Evolutionary conservation across 2,329 filamentous ascomycete genomes (phyloP), one percentile per base, ranked within the genome.

Genomic region (Colletotrichum echinochloae): DNA sequence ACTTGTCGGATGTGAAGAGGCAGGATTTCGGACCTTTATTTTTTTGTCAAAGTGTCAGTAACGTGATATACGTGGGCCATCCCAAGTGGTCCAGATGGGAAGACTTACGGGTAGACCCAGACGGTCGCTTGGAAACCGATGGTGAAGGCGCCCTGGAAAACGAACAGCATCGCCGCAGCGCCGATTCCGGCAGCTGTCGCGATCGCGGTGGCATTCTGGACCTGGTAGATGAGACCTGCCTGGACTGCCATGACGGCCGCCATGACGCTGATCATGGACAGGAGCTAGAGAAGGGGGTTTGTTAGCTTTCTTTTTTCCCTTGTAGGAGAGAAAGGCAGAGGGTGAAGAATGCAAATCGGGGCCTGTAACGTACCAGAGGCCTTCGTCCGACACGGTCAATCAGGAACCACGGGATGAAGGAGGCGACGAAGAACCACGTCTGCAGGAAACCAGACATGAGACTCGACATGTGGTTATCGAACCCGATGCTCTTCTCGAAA

Each of bases 401-500:
- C 52, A 85, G 75, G 72, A 84, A 82, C 80, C 82, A 85, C 1
- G 83, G 84, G 52, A 85, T 83, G 35, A 78, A 81, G 9, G 79
- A 81, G 1, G 80, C 80, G 14, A 79, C 35, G 65, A 83, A 82
- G 66, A 80, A 82, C 80, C 80, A 84, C 0, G 85, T 86, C 75
- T 86, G 83, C 16, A 87, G 78, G 72, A 86, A 83, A 41, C 86
- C 85, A n/a, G 84, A 84, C 76, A 88, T 84, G 41, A 88, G 78
- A 4, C 84, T 78, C 4, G 86, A 83, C 75, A 86, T 81, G 52
- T 83, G 79, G 1, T 79, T 74, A 23, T 75, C 75, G 60, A 84
- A 81, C 0, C 81, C 79, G 3, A 88, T 78, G 23, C 82, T 84
- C 23, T 81, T 75, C 62, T 85, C 78, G 63, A 87, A 84, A 0